Base-by-base conservation (phyloP, 495 filamentous ascomycete genomes). In the Thermothielavioides terrestris region DNA sequence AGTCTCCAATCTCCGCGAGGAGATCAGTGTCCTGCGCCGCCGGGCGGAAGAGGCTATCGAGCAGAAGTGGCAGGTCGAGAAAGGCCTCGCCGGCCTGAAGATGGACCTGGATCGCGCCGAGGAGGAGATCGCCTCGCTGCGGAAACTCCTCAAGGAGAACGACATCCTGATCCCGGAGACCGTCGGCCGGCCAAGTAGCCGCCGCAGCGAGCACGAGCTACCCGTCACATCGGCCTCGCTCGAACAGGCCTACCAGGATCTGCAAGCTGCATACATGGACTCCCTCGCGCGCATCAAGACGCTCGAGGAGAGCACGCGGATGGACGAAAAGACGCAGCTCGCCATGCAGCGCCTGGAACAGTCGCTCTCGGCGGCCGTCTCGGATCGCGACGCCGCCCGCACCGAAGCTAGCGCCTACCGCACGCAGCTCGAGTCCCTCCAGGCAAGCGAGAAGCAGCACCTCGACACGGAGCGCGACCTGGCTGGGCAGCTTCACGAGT, bases 51-150 rank as follows among this genome's bases (percentile, higher is more conserved):
- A 98, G 46, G 94, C 92, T 18, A 74, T 96, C n/a, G 88, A 94
- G 57, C 86, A 90, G 59, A 97, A 96, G 71, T 96, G 84, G 79
- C 85, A 92, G 67, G 91, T 90, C 49, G 92, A 98, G 68, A 94
- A 95, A 67, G 89, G 89, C 21, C 75, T 98, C 12, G 78, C 83
- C 50, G 90, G 91, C 35, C 71, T 98, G 53, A 95, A 95, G 68
- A 96, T 95, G 86, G 92, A 98, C 62, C 79, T 98, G 25, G 94
- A 98, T 61, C 86, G 90, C 52, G 89, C 92, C 4, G 86, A 95
- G 66, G 85, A 92, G 62, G 94, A 98, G 70, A 95, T 91, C 11
- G 70, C 75, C 26, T 87, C 85, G 22, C 70, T 98, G 26, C 81
- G 89, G 21, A 77, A 68, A 21, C 75, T 98, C 20, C 78, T 98